Percentiles rank a stretch among this genome's conserved stretches.
Conservation (phyloP, 2,329 filamentous ascomycete genomes). For the Trichoderma atrobrunneum region DNA sequence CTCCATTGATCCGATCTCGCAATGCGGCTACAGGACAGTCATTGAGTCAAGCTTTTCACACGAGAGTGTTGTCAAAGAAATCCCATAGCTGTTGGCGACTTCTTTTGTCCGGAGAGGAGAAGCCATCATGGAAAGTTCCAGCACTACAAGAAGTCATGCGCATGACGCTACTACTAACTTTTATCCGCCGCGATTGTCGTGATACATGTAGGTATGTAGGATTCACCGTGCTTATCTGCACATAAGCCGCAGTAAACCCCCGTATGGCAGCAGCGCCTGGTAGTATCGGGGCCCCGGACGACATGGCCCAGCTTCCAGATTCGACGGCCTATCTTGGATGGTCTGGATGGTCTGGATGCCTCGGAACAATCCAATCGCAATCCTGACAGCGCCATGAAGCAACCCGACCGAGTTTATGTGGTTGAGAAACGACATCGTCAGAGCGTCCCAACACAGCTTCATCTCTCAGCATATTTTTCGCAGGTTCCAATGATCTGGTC, state of each 20-base stretch:
- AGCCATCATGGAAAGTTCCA: not conserved
- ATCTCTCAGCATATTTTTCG: slow-evolving; percentile 81
- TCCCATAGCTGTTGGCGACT: not conserved
- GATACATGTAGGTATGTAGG: not conserved
- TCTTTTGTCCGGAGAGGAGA: not conserved
- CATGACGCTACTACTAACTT: not conserved
- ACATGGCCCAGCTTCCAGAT: slow-evolving; percentile 48
- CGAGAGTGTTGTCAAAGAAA: not conserved
- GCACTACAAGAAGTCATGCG: not conserved
- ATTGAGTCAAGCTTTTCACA: not conserved
- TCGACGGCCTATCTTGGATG: slow-evolving; percentile 64
- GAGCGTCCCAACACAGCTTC: slow-evolving; percentile 60
- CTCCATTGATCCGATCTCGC: slow-evolving; percentile 18
- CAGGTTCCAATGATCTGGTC: slow-evolving; percentile 76
- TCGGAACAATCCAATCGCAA: slow-evolving; percentile 64
- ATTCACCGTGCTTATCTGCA: not conserved
- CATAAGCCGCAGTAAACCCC: not conserved
- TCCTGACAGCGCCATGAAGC: slow-evolving; percentile 64
- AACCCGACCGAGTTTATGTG: slow-evolving; percentile 61
- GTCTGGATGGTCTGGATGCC: slow-evolving; percentile 43
- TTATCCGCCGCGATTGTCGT: not conserved
- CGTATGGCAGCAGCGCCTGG: not conserved
- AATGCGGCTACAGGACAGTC: not conserved
- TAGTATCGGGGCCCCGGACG: not conserved
- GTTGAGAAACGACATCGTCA: slow-evolving; percentile 42